Base-by-base conservation (phyloP, 371 early-diverging fungal species). In the Syncephalastrum racemosum region DNA sequence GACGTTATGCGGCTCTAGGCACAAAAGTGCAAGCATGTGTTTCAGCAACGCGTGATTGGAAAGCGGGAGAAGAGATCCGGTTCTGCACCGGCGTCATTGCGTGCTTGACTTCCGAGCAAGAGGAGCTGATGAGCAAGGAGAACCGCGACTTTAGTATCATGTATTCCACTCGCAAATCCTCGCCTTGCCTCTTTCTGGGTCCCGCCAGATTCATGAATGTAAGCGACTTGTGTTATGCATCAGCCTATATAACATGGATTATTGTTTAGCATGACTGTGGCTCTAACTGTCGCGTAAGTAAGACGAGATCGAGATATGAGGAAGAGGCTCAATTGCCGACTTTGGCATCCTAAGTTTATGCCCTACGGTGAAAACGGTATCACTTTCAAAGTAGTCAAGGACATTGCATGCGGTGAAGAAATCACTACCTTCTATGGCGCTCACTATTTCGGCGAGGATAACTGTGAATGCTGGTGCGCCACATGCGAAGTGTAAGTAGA, bases 121-220 rank as follows among this genome's bases (percentile, higher is more conserved):
- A 91, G 48, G 68, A 78, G 15, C 77, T 85, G 10, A 31, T 31
- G 36, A 31, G 36, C 36, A 31, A 31, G 36, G 36, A 31, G 12
- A 31, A 31, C 10, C 36, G 36, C 36, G 96, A 97, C 68, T 95
- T 96, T 62, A 88, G 88, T 53, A 90, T 97, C 59, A 91, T 97
- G 81, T 90, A 80, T 69, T 90, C 91, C 20, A 81, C 83, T 20
- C 78, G 88, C 25, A 79, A 83, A 46, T 82, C 82, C 10, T 74
- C 79, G 55, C 86, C 83, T 69, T 91, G 91, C 52, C 68, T 96
- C 16, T 91, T 96, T 53, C 75, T 95, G 14, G 98, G 98, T 5
- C 98, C 98, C 20, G 97, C 93, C 2, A 83, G 98, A 5, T 96
- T 97, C 70, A 91, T 92, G 18, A 96, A 97, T 63, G 79, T 80